Evolutionary conservation across 2,329 filamentous ascomycete species (phyloP), one percentile per base, ranked within the genome.

Genomic region (Magnaporthales sp.): DNA sequence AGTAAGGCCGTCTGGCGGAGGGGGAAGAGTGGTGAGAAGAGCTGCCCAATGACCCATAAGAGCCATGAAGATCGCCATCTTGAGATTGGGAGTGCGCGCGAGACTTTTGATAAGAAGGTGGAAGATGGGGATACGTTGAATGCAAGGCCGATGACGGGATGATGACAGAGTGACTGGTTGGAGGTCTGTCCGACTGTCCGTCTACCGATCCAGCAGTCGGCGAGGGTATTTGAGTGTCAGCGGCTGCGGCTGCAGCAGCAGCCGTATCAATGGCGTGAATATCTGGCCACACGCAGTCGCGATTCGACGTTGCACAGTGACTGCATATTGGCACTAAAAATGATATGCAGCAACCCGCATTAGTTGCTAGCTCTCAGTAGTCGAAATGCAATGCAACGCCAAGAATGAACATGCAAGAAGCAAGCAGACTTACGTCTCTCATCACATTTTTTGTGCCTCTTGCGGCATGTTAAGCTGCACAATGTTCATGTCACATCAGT

Each of bases 391-490:
- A 30, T 24, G 56, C n/a, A 24, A 1, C 56, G 27, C 6, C 61
- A 63, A 32, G 22, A n/a, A 3, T 13, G 22, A 29, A n/a, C 22
- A 30, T 32, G 61, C 61, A 24, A 24, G 61, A 9, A 32, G 11
- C 15, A 64, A 26, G 56, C 22, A 29, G 56, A 26, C 63, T 54
- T 38, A 64, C 63, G 51, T 26, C 51, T 51, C 73, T 83, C 81
- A 69, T 82, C 81, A 70, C 81, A 84, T 73, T 84, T 84, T 71
- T 83, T 80, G 68, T 82, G 78, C 67, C 81, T 74, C 67, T 76
- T 76, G 63, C 80, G 78, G 70, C 80, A 82, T 15, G 78, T 80
- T 24, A 64, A 46, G 51, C 63, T 64, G 24, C 22, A 63, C 6
- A 26, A 64, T 32, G 2, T 26, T 26, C 38, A 19, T 51, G 22